Percentiles rank a stretch among this genome's conserved stretches.
Evolutionary conservation across 2,329 filamentous ascomycete genomes (phyloP).

Genomic region (Diaporthe nobilis): DNA sequence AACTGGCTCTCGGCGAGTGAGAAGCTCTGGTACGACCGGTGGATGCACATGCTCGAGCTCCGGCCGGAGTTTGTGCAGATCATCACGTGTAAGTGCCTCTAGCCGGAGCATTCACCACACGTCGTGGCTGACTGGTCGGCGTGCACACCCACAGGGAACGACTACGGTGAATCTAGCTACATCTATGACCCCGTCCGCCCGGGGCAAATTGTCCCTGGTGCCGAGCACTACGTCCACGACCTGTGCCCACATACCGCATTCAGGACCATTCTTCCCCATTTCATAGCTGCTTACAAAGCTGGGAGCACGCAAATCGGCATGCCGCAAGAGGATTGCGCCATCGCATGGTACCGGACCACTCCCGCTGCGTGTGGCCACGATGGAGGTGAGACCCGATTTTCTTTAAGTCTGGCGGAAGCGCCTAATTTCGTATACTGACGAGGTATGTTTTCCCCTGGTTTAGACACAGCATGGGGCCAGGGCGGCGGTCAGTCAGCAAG

Average conservation of each 20-base stretch:
- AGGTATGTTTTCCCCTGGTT: neutral
- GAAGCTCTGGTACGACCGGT: conserved; percentile 69
- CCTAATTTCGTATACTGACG: neutral
- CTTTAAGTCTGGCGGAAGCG: neutral
- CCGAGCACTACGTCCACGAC: conserved; percentile 61
- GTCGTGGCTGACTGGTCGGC: neutral
- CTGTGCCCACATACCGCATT: conserved; percentile 63
- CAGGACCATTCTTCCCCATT: conserved; percentile 62
- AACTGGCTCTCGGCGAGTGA: conserved; percentile 71
- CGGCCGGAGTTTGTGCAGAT: conserved; percentile 68
- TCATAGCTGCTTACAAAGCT: conserved; percentile 65
- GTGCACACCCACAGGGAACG: conserved; percentile 60
- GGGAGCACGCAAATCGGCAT: conserved; percentile 51
- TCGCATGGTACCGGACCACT: conserved; percentile 60
- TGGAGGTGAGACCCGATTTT: conserved; percentile 52
- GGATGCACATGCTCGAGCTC: conserved; percentile 65
- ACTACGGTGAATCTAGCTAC: conserved; percentile 73
- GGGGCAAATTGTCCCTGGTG: conserved; percentile 60
- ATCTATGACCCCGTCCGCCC: conserved; percentile 62
- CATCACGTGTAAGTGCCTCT: conserved; percentile 60
- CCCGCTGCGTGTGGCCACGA: conserved; percentile 51
- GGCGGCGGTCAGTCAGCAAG: conserved; percentile 52
- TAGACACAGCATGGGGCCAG: conserved; percentile 57
- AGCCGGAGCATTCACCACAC: conserved; percentile 9
- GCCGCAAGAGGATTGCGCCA: conserved; percentile 51